Evolutionary conservation across 148 eudicot species (phyloP), one percentile per base, ranked within the genome.

Genomic region (Bassia scoparia): DNA sequence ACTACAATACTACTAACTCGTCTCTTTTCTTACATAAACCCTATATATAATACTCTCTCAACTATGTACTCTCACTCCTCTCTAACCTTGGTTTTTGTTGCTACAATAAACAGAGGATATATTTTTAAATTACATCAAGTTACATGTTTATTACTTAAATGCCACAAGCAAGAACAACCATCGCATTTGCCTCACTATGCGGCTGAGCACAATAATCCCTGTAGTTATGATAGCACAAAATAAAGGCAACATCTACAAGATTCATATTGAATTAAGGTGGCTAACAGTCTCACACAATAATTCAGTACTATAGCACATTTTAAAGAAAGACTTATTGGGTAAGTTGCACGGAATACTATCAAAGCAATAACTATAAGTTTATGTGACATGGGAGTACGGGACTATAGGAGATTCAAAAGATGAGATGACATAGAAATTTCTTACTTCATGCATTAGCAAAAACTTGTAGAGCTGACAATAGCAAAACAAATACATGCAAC

Each of bases 131-230:
- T n/a, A n/a, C n/a, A n/a, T n/a, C n/a, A n/a, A n/a, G n/a, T n/a
- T n/a, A n/a, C n/a, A n/a, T n/a, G n/a, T n/a, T n/a, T n/a, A n/a
- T n/a, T n/a, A n/a, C n/a, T n/a, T 52, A 5, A 21, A 53, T 7
- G 56, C n/a, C n/a, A n/a, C n/a, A n/a, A 53, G 56, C 5, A 53
- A 53, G 56, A 27, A 58, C 62, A 58, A 58, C 62, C 34, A 58
- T 58, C 4, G 35, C 64, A 60, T 15, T 16, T 30, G 64, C 31
- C 38, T 29, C 64, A 60, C n/a, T 55, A 13, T 30, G 38, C 20
- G n/a, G n/a, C 64, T 60, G 31, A 4, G 38, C n/a, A 60, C 29
- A 31, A 60, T 55, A 41, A 41, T 41, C 46, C 46, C 46, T 12
- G 10, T 68, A 53, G 31, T 54, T 15, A 27, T 27, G n/a, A 31